Percentiles rank a stretch among this genome's conserved stretches.
phyloP scores from a whole-genome alignment of 495 filamentous ascomycete species.

The Talaromyces ruber region DNA sequence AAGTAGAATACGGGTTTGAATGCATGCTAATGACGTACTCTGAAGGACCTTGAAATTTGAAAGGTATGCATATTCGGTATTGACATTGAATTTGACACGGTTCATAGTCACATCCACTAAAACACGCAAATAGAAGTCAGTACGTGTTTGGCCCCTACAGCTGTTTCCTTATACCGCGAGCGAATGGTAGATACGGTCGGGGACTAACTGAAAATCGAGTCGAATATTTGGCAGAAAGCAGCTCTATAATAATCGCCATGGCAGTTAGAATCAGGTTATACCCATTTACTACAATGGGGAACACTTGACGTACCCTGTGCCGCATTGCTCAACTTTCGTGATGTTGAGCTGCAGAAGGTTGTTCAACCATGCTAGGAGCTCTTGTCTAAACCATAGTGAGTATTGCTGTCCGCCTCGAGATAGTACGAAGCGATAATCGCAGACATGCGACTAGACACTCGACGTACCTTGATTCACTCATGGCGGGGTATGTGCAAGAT shows the following conservation, averaged over 20 bases:
- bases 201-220: conserved; percentile 81
- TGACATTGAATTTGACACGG: conserved; percentile 96
- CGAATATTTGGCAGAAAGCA: conserved; percentile 90
- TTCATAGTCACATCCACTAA: conserved; percentile 89
- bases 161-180: neutral
- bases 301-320: conserved; percentile 72
- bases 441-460: neutral
- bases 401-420: neutral
- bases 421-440: neutral
- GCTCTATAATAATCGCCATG: conserved; percentile 52
- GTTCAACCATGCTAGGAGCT: conserved; percentile 95
- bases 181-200: neutral
- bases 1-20: neutral
- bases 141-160: neutral
- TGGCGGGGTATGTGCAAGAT: conserved; percentile 29
- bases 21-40: conserved; percentile 30
- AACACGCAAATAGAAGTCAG: conserved; percentile 8
- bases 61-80: conserved; percentile 92
- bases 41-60: conserved; percentile 97
- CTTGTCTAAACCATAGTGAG: conserved; percentile 56
- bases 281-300: conserved; percentile 9
- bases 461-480: conserved; percentile 48
- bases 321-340: conserved; percentile 98
- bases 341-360: conserved; percentile 94
- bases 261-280: conserved; percentile 3